Conservation (phyloP, 805 yeast species). For the Candida maris region DNA sequence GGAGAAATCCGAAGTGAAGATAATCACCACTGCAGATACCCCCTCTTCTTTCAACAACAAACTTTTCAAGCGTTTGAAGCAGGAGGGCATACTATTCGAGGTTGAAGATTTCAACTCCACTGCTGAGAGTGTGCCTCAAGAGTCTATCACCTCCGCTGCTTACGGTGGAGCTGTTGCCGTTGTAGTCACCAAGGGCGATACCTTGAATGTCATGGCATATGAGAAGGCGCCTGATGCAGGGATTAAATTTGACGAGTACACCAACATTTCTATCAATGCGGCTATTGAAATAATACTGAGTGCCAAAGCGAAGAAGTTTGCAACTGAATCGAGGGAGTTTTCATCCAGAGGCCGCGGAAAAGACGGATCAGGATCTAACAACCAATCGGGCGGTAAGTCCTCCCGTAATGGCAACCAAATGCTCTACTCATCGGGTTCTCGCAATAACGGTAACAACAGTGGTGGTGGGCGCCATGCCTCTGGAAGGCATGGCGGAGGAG, state of each 20-base stretch:
- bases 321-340: slow-evolving; percentile 13
- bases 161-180: slow-evolving; percentile 74
- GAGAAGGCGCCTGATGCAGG: slow-evolving; percentile 67
- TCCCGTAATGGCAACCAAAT: slow-evolving; percentile 17
- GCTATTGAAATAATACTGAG: slow-evolving; percentile 53
- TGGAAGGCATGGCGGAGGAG: slow-evolving; percentile 1
- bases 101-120: slow-evolving; percentile 23
- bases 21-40: slow-evolving; percentile 40
- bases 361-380: slow-evolving; percentile 6
- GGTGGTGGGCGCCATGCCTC: neutral
- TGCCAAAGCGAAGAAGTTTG: slow-evolving; percentile 37
- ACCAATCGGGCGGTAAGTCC: slow-evolving; percentile 3
- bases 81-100: slow-evolving; percentile 32
- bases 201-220: slow-evolving; percentile 69
- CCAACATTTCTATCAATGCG: slow-evolving; percentile 59
- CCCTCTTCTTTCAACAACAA: slow-evolving; percentile 35
- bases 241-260: slow-evolving; percentile 79
- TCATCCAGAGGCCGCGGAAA: slow-evolving; percentile 16
- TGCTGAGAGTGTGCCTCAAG: slow-evolving; percentile 35
- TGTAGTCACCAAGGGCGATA: slow-evolving; percentile 52
- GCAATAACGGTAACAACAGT: slow-evolving; percentile 5
- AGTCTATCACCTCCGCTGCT: slow-evolving; percentile 70
- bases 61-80: slow-evolving; percentile 37
- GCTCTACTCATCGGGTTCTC: slow-evolving; percentile 9
- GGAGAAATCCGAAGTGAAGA: slow-evolving; percentile 36